These are phyloP conservation scores for Cyclostephanos invisitatus DNA, from an alignment of 108 stramenopile genomes.

Conservation along the genomic window DNA sequence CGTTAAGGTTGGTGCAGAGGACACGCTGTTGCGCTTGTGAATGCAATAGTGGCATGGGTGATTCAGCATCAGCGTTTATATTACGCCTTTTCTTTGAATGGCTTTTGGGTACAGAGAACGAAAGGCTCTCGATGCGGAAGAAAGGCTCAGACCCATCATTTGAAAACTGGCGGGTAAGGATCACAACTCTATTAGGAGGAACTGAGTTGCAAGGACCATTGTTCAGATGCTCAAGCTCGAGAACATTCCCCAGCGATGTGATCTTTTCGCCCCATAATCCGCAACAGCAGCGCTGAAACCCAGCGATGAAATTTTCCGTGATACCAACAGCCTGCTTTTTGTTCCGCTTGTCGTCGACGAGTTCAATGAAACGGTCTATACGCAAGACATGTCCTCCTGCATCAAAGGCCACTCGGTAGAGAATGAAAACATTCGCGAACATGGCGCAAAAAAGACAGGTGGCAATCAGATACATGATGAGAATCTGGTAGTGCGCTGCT, in stretches of 20 bases:
- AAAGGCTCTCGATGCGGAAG: conserved; percentile 28
- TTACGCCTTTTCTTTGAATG: conserved; percentile 13
- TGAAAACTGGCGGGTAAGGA: conserved; percentile 10
- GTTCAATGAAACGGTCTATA: conserved; percentile 42
- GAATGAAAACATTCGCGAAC: conserved; percentile 47
- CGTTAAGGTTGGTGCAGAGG: conserved; percentile 34
- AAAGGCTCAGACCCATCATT: conserved; percentile 4
- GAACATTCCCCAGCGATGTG: conserved; percentile 6
- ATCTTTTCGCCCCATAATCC: neutral
- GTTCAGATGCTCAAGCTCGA: conserved; percentile 15
- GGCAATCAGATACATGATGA: conserved; percentile 85
- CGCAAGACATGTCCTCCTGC: conserved; percentile 41
- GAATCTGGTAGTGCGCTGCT: conserved; percentile 89
- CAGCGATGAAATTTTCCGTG: neutral
- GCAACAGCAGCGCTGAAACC: conserved; percentile 6
- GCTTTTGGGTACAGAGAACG: conserved; percentile 41
- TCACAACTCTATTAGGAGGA: conserved; percentile 15
- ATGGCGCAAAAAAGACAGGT: conserved; percentile 44
- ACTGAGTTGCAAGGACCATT: conserved; percentile 23
- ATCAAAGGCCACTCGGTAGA: conserved; percentile 65
- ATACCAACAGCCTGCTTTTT: conserved; percentile 8
- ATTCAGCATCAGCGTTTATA: neutral
- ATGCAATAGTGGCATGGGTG: conserved; percentile 9
- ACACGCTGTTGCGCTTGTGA: conserved; percentile 29
- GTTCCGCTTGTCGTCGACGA: conserved; percentile 25